Conservation (phyloP, 176 grass and related monocot genomes). For the Neostapfia colusana region DNA sequence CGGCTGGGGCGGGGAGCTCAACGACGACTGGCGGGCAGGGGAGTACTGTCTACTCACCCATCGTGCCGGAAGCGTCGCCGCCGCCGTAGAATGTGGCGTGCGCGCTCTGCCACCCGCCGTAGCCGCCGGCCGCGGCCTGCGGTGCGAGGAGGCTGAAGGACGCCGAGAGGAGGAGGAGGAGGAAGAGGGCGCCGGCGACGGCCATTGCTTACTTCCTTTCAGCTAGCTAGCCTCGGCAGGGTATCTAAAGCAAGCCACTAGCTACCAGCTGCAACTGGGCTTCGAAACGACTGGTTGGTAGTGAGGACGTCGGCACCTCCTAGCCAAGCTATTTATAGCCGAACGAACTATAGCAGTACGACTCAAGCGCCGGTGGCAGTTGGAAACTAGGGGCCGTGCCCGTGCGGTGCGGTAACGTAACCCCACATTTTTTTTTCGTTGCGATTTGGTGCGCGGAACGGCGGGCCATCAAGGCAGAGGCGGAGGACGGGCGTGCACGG, state of each 20-base stretch:
- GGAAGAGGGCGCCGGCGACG: conserved; percentile 7
- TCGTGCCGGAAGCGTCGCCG: conserved; percentile 81
- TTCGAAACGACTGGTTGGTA: conserved; percentile 22
- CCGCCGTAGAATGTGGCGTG: conserved; percentile 98
- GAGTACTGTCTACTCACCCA: conserved; percentile 46
- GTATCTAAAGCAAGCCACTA: not conserved
- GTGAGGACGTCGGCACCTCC: conserved; percentile 9
- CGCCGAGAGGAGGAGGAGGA: conserved; percentile 24
- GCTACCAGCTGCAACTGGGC: not conserved
- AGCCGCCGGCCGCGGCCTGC: conserved; percentile 31
- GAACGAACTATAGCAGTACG: not conserved
- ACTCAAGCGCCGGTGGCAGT: conserved; percentile 31
- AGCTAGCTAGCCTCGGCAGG: not conserved
- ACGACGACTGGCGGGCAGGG: not conserved
- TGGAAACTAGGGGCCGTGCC: conserved; percentile 20
- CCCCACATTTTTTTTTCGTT: not conserved
- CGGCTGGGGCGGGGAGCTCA: not conserved
- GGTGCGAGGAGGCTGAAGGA: conserved; percentile 25
- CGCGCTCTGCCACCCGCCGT: conserved; percentile 61
- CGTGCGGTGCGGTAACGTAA: not conserved
- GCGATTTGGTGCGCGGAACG: conserved; percentile 4
- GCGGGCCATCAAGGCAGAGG: conserved; percentile 12
- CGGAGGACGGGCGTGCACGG: not conserved
- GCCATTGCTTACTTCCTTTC: conserved; percentile 24
- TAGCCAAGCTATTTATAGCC: conserved; percentile 34